phyloP scores from a whole-genome alignment of 2,329 filamentous ascomycete genomes.

The Fusarium continuum region DNA sequence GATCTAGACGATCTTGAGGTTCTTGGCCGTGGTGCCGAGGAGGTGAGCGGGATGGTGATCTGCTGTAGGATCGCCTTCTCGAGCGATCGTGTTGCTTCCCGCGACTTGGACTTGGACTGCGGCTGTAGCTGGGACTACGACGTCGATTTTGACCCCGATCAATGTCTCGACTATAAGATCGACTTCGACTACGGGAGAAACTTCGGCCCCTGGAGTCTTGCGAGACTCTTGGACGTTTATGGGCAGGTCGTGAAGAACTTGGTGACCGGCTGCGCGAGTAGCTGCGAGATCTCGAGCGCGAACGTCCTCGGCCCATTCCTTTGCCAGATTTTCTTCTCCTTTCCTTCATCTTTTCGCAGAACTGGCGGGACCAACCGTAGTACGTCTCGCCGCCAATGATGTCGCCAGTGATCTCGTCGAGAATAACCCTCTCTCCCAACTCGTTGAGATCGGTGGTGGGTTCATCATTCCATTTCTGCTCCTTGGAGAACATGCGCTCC shows the following conservation, averaged over 20 bases:
- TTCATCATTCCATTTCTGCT: slow-evolving; percentile 58
- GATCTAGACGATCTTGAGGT: slow-evolving; percentile 20
- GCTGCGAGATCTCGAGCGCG: slow-evolving; percentile 46
- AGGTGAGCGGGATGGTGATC: slow-evolving; percentile 42
- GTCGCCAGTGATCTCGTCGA: slow-evolving; percentile 73
- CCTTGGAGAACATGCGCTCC: slow-evolving; percentile 71
- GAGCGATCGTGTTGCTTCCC: slow-evolving; percentile 31
- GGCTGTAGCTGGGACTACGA: slow-evolving; percentile 44
- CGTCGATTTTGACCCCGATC: slow-evolving; percentile 25
- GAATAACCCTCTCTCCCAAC: slow-evolving; percentile 73
- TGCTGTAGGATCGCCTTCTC: slow-evolving; percentile 38
- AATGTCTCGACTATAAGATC: slow-evolving; percentile 44
- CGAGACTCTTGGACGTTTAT: slow-evolving; percentile 45
- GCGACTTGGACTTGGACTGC: slow-evolving; percentile 38
- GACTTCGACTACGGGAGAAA: slow-evolving; percentile 40
- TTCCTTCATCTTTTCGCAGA: slow-evolving; percentile 83
- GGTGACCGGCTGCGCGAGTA: slow-evolving; percentile 44
- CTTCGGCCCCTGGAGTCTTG: slow-evolving; percentile 37
- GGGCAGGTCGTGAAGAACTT: slow-evolving; percentile 45
- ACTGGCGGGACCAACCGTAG: slow-evolving; percentile 85
- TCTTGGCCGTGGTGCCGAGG: slow-evolving; percentile 27
- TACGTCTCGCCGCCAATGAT: slow-evolving; percentile 76
- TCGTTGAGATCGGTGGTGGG: slow-evolving; percentile 73
- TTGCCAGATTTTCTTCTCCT: slow-evolving; percentile 50
- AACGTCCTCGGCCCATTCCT: slow-evolving; percentile 46